Base-by-base conservation (phyloP, 192 early-diverging fungal species). In the Kappamyces sp. region DNA sequence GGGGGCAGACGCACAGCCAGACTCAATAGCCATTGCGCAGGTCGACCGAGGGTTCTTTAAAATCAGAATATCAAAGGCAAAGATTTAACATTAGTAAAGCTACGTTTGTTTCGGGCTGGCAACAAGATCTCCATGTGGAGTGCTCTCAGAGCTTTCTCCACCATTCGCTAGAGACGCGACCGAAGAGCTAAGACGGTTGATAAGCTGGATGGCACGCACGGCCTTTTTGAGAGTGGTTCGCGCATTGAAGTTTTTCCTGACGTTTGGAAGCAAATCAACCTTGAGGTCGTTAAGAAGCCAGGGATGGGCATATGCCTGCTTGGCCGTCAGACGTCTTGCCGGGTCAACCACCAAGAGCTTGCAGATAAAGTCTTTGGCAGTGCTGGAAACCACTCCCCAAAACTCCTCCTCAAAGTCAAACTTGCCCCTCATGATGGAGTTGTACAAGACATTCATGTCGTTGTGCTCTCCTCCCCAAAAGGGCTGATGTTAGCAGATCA, bases 281-380 rank as follows among this genome's bases (percentile, higher is more conserved):
- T 33, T 58, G 13, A 38, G 38, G 31, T 73, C 52, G 5, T 51
- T 69, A 36, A 58, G 15, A 3, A 81, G 31, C 79, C 79, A 81
- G 13, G 58, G 61, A 49, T 81, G 74, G 23, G 57, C 51, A 13
- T 76, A 39, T 2, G 79, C 79, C 50, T 74, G 42, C 12, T 64
- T 49, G 2, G 69, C 74, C 9, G 76, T 79, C 54, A 73, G 38
- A 13, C 96, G 86, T 40, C 78, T 75, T 9, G 68, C 40, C 3
- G 89, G 90, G 68, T 94, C 78, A 6, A 88, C 67, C 13, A 66
- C 67, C 12, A 93, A 69, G 5, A 90, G 66, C 35, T 66, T 71
- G 10, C 70, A 67, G 57, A 93, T 92, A 53, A 93, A 90, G 49
- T 86, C 82, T 68, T 88, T 87, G 36, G 88, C 77, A 59, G 38